Base-by-base conservation (phyloP, 2,329 filamentous ascomycete genomes). In the Claviceps maximensis region DNA sequence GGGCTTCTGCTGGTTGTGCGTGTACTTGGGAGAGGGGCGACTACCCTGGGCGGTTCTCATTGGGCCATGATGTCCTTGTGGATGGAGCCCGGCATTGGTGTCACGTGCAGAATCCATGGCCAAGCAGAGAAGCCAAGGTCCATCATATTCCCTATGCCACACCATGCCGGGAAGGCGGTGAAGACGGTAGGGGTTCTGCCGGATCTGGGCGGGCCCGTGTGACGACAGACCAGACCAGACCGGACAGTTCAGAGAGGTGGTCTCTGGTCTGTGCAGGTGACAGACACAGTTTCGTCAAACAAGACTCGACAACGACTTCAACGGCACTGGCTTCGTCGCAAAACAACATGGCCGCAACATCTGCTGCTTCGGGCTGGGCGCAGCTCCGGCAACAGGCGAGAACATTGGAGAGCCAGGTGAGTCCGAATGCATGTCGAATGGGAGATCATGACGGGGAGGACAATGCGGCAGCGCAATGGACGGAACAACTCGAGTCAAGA, bases 381-480 rank as follows among this genome's bases (percentile, higher is more conserved):
- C 89, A 96, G 73, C 78, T 97, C 60, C 87, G 93, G 62, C 89
- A 96, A 68, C 91, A 97, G 71, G 88, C 89, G 56, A 80, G 93
- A 62, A 81, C 83, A 46, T 76, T 96, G 57, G 93, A 98, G 70
- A 88, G 85, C 56, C 91, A 97, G 79, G 91, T 95, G 75, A 58
- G 67, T 29, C 38, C 29, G 44, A 29, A 7, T 25, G 12, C 5
- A 12, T 15, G 9, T n/a, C 13, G 13, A 8, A 19, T 25, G 15
- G 41, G 31, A 21, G 21, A n/a, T 36, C 42, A 12, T 40, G 25
- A 50, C 27, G 29, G 41, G 17, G n/a, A n/a, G 4, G 13, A 47
- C 19, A 10, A 51, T 13, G 41, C 31, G 15, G 41, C 41, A 17
- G 29, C 49, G 21, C 46, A 36, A 49, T 45, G n/a, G 21, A 17